A percentile compares a stretch with the other conserved stretches of the same genome.
phyloP scores from a whole-genome alignment of 306 rosid genomes.

The Aeschynomene evenia region DNA sequence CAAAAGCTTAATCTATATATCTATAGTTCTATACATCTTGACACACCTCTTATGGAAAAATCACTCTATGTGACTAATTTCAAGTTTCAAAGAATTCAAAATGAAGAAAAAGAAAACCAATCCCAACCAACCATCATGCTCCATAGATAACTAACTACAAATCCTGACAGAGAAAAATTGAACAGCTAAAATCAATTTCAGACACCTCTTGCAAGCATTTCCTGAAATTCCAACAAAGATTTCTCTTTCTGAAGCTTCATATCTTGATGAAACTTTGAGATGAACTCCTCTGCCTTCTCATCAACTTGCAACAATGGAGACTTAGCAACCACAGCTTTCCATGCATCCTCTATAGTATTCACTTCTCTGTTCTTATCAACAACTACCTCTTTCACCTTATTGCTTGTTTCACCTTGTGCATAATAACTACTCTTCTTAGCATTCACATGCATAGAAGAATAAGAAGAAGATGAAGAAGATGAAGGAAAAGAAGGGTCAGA shows the following conservation, averaged over 20 bases:
- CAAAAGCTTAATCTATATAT: background rate
- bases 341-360: conserved; percentile 43
- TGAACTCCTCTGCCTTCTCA: conserved; percentile 61
- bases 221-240: conserved; percentile 37
- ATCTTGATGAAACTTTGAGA: conserved; percentile 45
- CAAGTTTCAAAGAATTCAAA: background rate
- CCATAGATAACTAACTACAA: background rate
- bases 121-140: background rate
- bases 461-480: background rate
- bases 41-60: background rate
- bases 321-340: conserved; percentile 40
- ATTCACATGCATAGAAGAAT: background rate
- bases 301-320: conserved; percentile 38
- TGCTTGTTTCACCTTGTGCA: conserved; percentile 40
- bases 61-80: background rate
- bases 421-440: background rate
- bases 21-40: background rate
- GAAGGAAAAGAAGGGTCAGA: conserved; percentile 16
- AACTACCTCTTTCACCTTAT: conserved; percentile 19
- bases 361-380: background rate
- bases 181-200: conserved; percentile 1
- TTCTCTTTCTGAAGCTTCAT: conserved; percentile 43
- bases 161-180: background rate
- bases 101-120: conserved; percentile 5
- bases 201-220: conserved; percentile 29